Base-by-base conservation (phyloP, 257 asterid species). In the Capsicum chinense region DNA sequence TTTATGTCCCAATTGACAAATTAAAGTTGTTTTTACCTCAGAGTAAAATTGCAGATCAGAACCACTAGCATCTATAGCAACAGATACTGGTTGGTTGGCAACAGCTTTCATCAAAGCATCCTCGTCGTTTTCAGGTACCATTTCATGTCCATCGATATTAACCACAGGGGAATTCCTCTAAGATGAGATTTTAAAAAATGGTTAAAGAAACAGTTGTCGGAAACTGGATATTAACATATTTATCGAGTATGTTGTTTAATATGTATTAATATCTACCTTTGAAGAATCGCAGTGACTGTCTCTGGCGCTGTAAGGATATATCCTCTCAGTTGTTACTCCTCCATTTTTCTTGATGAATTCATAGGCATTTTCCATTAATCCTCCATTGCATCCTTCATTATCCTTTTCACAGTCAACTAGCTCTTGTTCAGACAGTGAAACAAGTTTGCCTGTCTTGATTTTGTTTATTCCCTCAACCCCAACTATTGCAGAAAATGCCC, bases 401-500 rank as follows among this genome's bases (percentile, higher is more conserved):
- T 93, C 99, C 47, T 71, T 71, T 83, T 92, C 97, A 85, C 98
- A 95, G 82, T 95, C 98, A 57, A 95, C 94, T 57, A 94, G 86
- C 83, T 95, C 98, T 91, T 95, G 98, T 85, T 95, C 99, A 4
- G 99, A 95, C 59, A 95, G 85, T 7, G 99, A 90, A 9, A 93
- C 90, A 19, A 95, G 84, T 3, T 86, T 56, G 1, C 97, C 97
- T 0, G 96, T 94, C 84, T 87, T 94, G 39, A 94, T 86, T 86
- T 92, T 92, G 84, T 95, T 94, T 86, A 95, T 94, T 83, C 99
- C 99, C 81, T 94, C 99, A 17, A 93, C 94, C 84, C 97, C 99
- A 83, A 93, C 98, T 35, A 94, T 94, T 21, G 98, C 89, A 15
- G 97, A 95, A 88, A 95, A 95, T 1, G 99, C 98, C 98, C 98